Evolutionary conservation across 140 eudicot species (phyloP), one percentile per base, ranked within the genome.

Genomic region (Anethum foeniculum): DNA sequence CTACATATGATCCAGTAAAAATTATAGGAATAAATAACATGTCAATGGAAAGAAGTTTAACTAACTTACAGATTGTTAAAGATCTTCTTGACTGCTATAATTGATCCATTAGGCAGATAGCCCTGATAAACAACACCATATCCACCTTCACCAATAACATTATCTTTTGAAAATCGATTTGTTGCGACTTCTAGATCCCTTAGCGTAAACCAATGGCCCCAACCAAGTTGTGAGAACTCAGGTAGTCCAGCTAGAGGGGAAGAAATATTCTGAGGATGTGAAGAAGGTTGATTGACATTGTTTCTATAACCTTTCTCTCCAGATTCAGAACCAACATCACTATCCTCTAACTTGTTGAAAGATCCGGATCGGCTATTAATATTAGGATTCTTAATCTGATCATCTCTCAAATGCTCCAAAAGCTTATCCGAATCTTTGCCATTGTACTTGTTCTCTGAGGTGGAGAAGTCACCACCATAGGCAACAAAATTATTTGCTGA

Each of bases 151-250:
- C 98, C 98, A 84, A 94, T 91, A 76, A 94, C 81, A 76, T 94
- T 90, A 60, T 92, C 94, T 80, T 90, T 94, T 16, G 97, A 90
- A 85, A 94, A 94, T 30, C 89, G 87, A 32, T 92, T 85, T 6
- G 98, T 94, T 18, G 98, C 98, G 36, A 71, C 79, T 78, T 94
- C 96, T 4, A 94, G 85, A 80, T 94, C 98, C 84, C 98, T 79
- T 68, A 94, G 79, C 13, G 98, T 94, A 84, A 94, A 94, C 98
- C 98, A 94, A 79, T 94, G 98, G n/a, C 98, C 98, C 98, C 98
- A 94, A 79, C 97, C 98, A 83, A 94, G 97, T 80, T 90, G 98
- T 52, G 98, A 92, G 73, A 94, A 86, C 82, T 94, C 97, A 1
- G 98, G 96, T 54, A 94, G 89, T 44, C 97, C 97, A 13, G 94